Evolutionary conservation across 106 monocot genomes (phyloP), one percentile per base, ranked within the genome.

Genomic region (Dioscorea dumetorum): DNA sequence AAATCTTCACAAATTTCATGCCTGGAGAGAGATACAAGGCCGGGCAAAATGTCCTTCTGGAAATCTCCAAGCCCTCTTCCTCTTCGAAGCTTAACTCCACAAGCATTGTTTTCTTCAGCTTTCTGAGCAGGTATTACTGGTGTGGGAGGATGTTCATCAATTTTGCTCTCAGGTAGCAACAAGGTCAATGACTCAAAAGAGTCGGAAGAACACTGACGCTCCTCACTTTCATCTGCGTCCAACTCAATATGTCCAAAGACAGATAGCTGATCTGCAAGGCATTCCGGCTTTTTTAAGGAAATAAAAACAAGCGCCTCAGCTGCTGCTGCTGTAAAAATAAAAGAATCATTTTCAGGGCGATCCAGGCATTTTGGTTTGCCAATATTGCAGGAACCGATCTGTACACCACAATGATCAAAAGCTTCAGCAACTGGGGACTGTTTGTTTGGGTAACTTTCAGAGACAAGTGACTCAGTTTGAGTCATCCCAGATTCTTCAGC

Each of bases 1-100:
- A 94, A 63, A 31, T 94, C 94, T 51, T 94, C 94, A 50, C 85
- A 85, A 22, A 94, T 94, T 61, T 94, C 94, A 53, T 85, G 81
- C 77, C 90, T 77, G n/a, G 87, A 84, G 48, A 94, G 90, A 8
- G 87, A 78, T 19, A 83, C 85, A 32, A 94, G 24, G n/a, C 94
- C 85, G 4, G 94, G 94, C 31, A 94, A 68, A 61, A 94, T 82
- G 34, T 94, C 87, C 63, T 74, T 84, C 60, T 87, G 90, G 69
- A 94, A 94, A 67, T 94, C 87, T 33, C 81, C 50, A 20, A 90
- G 57, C 7, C 86, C 73, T 31, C 90, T 87, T 58, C 87, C 85
- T 34, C 87, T 85, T 49, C 85, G 67, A 19, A 84, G 61, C 54
- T 74, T 87, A 35, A 79, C 63, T 12, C 74, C 67, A 33, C 70